These are phyloP conservation scores for Warburgia ugandensis DNA, from an alignment of 164 flowering plant genomes.

Conservation along the genomic window DNA sequence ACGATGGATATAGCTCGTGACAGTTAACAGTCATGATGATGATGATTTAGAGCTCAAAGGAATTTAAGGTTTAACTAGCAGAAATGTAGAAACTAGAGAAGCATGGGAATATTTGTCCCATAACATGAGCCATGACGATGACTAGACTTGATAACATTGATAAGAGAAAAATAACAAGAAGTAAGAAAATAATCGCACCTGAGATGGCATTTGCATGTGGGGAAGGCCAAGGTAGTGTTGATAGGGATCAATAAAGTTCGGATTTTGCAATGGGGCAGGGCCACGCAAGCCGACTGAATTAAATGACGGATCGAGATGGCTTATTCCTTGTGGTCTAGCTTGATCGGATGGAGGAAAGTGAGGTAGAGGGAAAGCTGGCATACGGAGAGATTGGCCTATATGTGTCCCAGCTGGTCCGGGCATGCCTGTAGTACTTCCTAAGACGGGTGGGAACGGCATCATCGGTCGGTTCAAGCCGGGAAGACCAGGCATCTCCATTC, in stretches of 20 bases:
- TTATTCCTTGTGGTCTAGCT: conserved; percentile 33
- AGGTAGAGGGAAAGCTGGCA: conserved; percentile 50
- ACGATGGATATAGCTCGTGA: no score
- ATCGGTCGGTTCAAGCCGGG: conserved; percentile 52
- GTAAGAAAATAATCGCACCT: conserved; percentile 33
- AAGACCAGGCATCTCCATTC: no score
- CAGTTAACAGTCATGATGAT: no score
- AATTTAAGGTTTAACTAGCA: no score
- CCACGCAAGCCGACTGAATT: conserved; percentile 26
- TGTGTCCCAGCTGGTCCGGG: conserved; percentile 44
- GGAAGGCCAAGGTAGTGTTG: conserved; percentile 52
- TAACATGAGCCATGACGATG: no score
- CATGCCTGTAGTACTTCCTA: conserved; percentile 44
- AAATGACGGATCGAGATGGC: conserved; percentile 29
- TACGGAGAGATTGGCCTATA: conserved; percentile 48
- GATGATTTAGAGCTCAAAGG: no score
- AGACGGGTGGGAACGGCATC: conserved; percentile 53
- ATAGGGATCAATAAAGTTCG: conserved; percentile 48
- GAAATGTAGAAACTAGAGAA: no score
- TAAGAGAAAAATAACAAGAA: neutral
- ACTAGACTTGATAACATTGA: no score
- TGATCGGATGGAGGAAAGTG: conserved; percentile 36
- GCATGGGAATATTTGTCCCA: no score
- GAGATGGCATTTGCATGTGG: conserved; percentile 39
- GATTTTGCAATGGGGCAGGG: conserved; percentile 27